Conservation (phyloP, 257 asterid genomes). For the Lithospermum erythrorhizon region DNA sequence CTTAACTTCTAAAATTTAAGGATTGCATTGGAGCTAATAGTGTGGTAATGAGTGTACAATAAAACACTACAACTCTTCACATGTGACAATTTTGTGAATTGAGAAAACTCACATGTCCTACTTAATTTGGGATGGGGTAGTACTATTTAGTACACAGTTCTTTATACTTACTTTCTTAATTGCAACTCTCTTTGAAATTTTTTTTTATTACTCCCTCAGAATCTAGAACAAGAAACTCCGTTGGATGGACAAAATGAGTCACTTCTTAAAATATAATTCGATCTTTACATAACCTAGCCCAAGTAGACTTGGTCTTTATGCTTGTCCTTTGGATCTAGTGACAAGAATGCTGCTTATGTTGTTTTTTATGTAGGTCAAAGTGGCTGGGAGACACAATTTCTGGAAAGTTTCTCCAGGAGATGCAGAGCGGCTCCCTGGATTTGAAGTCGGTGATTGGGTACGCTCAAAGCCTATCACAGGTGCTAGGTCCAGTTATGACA, state of each 20-base stretch:
- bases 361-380: conserved; percentile 48
- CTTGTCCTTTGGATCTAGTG: not conserved
- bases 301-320: not conserved
- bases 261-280: not conserved
- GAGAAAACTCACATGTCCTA: too few relatives aligned
- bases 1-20: too few relatives aligned
- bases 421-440: conserved; percentile 87
- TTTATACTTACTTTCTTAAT: too few relatives aligned
- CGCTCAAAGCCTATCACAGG: conserved; percentile 85
- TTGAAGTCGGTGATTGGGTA: conserved; percentile 99
- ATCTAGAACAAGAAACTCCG: not conserved
- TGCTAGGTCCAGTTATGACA: conserved; percentile 92
- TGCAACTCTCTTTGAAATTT: too few relatives aligned
- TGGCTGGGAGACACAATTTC: conserved; percentile 60
- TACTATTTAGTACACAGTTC: too few relatives aligned
- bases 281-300: not conserved
- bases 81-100: too few relatives aligned
- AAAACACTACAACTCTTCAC: too few relatives aligned
- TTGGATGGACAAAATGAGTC: not conserved
- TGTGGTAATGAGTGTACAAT: too few relatives aligned
- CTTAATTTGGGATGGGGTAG: too few relatives aligned
- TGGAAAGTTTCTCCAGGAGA: conserved; percentile 97
- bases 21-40: too few relatives aligned
- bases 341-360: conserved; percentile 4
- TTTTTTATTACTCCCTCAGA: not conserved